Base-by-base conservation (phyloP, 495 filamentous ascomycete species). In the Entonaema liquescens region DNA sequence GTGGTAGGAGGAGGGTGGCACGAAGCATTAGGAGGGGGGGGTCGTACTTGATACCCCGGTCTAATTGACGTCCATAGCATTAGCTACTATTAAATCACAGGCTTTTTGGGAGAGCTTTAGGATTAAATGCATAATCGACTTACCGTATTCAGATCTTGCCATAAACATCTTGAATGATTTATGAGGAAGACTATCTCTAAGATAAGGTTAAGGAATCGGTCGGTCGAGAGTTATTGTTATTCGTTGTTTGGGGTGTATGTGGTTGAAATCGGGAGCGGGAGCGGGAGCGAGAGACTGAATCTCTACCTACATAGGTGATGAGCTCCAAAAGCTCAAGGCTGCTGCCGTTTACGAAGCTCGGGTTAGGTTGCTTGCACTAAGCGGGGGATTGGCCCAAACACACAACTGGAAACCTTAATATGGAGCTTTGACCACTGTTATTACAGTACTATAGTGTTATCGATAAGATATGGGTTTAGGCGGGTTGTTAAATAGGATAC, bases 71-170 rank as follows among this genome's bases (percentile, higher is more conserved):
- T 77, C 74, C 67, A 70, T 55, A 63, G 44, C 60, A 72, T 82
- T 81, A 85, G 81, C 62, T 68, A 62, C 21, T n/a, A 4, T 15
- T 13, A 1, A 26, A 54, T 28, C 26, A 36, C 53, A n/a, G 52
- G 40, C 52, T 59, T 58, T 55, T 58, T 57, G 25, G 28, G 29
- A 49, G n/a, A 68, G 74, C 65, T 67, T 70, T 35, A 35, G 21
- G 56, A 28, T 17, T 38, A 29, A 23, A 44, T 47, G 3, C 60
- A 44, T 4, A 23, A 59, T 65, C 29, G 59, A 62, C 81, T 70
- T 74, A 97, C 95, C 95, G 84, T 99, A 99, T 95, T 99, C 95
- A 81, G 95, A 98, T 81, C 96, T 91, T 85, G 95, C 95, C 86
- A 99, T 98, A 89, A 99, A 99, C 95, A 98, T 98, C 72, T 84